Evolutionary conservation across 257 asterid species (phyloP).

Genomic region (Solanum pinnatisectum): DNA sequence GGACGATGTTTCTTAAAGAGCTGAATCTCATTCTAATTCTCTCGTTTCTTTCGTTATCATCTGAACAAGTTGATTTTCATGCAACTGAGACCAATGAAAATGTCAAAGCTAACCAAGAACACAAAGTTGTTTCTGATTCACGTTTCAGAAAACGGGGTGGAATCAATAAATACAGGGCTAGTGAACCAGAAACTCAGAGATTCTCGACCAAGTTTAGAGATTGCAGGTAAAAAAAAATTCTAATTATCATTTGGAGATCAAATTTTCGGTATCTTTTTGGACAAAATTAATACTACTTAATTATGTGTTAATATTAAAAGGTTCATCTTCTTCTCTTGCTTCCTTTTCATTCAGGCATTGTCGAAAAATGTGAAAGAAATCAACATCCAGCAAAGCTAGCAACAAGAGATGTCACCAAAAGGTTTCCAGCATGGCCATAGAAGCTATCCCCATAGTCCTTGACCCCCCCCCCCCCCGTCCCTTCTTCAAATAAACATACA

Average conservation of each 20-base stretch:
- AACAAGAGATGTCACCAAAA: not conserved
- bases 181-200: not conserved
- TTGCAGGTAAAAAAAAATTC: slow-evolving; percentile 6
- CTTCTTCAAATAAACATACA: not conserved
- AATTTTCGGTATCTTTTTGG: not conserved
- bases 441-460: not conserved
- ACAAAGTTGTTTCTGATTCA: not conserved
- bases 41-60: slow-evolving; percentile 30
- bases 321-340: not conserved
- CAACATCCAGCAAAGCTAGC: not conserved
- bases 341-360: not conserved
- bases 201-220: slow-evolving; percentile 10
- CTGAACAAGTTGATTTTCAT: slow-evolving; percentile 3
- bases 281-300: not conserved
- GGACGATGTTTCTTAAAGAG: slow-evolving; percentile 12
- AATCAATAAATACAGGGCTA: not conserved
- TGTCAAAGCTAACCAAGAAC: not conserved
- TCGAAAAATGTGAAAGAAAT: slow-evolving; percentile 6
- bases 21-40: slow-evolving; percentile 34
- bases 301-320: not conserved
- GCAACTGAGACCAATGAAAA: not conserved
- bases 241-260: not conserved
- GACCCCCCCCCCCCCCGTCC: too few species aligned
- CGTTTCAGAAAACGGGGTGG: not conserved
- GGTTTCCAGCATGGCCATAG: slow-evolving; percentile 1